Conservation (phyloP, 305 asterid species). For the Fraxinus sp. region DNA sequence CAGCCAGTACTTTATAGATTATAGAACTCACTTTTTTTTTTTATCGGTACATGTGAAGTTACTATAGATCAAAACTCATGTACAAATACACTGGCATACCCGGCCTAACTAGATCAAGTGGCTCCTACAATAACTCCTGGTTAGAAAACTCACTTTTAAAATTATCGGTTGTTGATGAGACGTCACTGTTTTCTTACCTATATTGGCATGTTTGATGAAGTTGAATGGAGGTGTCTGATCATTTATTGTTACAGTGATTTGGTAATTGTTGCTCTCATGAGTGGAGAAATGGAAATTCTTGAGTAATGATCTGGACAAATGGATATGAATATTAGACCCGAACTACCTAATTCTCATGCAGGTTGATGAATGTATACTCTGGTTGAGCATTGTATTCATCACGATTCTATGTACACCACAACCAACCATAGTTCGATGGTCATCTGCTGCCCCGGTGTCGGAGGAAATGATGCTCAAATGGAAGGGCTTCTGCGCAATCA, state of each 20-base stretch:
- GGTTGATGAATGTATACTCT: conserved; percentile 88
- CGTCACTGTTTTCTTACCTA: not conserved
- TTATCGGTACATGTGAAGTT: not conserved
- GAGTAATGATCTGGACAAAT: not conserved
- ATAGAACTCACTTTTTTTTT: not conserved
- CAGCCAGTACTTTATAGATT: not conserved
- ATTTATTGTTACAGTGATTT: not conserved
- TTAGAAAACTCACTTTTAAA: not conserved
- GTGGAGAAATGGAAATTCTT: not conserved
- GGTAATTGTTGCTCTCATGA: not conserved
- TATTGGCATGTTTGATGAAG: not conserved
- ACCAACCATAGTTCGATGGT: conserved; percentile 94
- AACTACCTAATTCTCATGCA: conserved; percentile 25
- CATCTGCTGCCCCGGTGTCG: conserved; percentile 72
- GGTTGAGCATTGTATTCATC: conserved; percentile 84
- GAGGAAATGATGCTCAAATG: conserved; percentile 61
- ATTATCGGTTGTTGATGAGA: not conserved
- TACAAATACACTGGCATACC: too few relatives aligned
- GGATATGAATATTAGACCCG: not conserved
- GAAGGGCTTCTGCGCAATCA: conserved; percentile 95
- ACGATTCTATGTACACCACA: conserved; percentile 92
- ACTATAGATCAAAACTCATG: too few relatives aligned
- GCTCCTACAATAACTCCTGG: too few relatives aligned
- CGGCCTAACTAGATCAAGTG: too few relatives aligned
- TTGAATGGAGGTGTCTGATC: not conserved